Conservation (phyloP, 208 protist species). For the Entamoeba dispar region DNA sequence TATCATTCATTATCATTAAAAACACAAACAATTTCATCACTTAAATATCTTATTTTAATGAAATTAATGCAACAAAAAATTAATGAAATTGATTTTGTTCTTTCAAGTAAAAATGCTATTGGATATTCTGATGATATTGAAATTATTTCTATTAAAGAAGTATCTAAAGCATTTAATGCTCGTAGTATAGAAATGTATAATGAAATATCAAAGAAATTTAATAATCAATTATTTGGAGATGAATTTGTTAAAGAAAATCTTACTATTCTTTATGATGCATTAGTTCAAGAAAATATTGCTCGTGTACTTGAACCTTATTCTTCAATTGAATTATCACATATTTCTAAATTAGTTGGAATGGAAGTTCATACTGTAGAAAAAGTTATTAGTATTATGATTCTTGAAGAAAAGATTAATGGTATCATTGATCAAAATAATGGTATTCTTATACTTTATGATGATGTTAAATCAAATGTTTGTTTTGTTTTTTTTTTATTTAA, state of each 20-base stretch:
- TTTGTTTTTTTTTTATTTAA: background rate
- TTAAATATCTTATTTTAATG: conserved; percentile 10
- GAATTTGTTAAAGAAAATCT: conserved; percentile 1
- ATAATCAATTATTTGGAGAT: background rate
- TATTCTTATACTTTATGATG: conserved; percentile 11
- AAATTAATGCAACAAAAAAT: conserved; percentile 7
- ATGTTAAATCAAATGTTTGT: conserved; percentile 3
- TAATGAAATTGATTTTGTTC: background rate
- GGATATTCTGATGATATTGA: background rate
- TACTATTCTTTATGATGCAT: background rate
- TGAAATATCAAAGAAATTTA: background rate
- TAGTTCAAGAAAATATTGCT: conserved; percentile 2
- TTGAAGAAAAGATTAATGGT: conserved; percentile 14
- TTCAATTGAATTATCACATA: conserved; percentile 7
- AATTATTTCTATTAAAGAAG: background rate
- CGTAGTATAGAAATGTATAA: background rate
- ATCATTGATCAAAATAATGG: conserved; percentile 16
- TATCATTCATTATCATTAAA: background rate
- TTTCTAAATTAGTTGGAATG: conserved; percentile 14
- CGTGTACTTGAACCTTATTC: conserved; percentile 16
- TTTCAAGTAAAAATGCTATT: background rate
- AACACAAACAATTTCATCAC: background rate
- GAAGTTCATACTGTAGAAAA: conserved; percentile 8
- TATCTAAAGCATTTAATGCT: background rate
- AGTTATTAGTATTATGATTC: conserved; percentile 18